Conservation (phyloP, 2,329 filamentous ascomycete genomes). For the Fusarium agapanthi region DNA sequence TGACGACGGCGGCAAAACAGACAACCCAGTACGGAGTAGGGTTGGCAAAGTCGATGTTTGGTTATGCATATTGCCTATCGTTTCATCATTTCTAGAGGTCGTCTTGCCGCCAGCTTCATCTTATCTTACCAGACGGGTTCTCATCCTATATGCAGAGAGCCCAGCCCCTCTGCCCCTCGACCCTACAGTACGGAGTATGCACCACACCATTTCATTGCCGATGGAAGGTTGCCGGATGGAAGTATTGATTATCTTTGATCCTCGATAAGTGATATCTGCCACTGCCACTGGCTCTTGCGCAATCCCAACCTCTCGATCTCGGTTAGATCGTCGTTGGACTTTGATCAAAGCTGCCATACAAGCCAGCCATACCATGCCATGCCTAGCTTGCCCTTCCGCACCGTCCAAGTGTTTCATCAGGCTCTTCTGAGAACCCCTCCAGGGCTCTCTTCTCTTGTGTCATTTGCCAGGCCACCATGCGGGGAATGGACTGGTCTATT, state of each 20-base stretch:
- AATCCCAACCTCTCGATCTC: slow-evolving; percentile 33
- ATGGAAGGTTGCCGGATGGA: not conserved
- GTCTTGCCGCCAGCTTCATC: slow-evolving; percentile 26
- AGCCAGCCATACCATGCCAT: not conserved
- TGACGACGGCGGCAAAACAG: slow-evolving; percentile 34
- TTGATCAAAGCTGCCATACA: slow-evolving; percentile 11
- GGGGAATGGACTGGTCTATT: slow-evolving; percentile 39
- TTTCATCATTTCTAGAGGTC: slow-evolving; percentile 18
- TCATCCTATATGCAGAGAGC: slow-evolving; percentile 4
- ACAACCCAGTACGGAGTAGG: not conserved
- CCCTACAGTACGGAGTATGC: not conserved
- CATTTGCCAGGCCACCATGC: slow-evolving; percentile 38
- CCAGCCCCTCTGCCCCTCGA: too few relatives aligned
- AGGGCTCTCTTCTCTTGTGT: slow-evolving; percentile 10
- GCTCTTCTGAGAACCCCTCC: slow-evolving; percentile 16
- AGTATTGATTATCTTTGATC: slow-evolving; percentile 4
- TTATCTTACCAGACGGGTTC: slow-evolving; percentile 10
- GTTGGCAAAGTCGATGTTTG: not conserved
- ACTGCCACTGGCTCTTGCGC: slow-evolving; percentile 12
- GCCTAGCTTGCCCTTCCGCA: not conserved
- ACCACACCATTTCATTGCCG: slow-evolving; percentile 24
- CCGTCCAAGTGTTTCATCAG: slow-evolving; percentile 29
- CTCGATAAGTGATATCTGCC: slow-evolving; percentile 11
- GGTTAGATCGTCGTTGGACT: slow-evolving; percentile 33
- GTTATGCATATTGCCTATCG: slow-evolving; percentile 9